Base-by-base conservation (phyloP, 164 flowering plant species). In the Sedum album region DNA sequence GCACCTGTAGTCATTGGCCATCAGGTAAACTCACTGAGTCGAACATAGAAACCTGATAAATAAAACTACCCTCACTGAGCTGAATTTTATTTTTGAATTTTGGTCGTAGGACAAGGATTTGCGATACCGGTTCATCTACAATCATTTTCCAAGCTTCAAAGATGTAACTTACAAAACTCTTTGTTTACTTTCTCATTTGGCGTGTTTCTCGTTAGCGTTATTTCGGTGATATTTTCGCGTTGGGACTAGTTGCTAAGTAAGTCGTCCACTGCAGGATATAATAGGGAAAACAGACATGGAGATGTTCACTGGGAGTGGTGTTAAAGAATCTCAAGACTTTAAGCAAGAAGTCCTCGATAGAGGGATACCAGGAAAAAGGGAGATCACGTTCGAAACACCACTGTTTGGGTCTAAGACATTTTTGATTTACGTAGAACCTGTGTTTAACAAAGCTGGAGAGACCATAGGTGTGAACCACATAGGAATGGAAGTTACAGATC, bases 401-500 rank as follows among this genome's bases (percentile, higher is more conserved):
- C 76, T 91, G 21, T 94, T 91, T 83, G 98, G 98, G 8, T 80
- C 85, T 33, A 94, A 94, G 71, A 94, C 98, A 48, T 94, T 94
- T 76, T 76, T 94, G 78, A 91, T 91, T 72, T 84, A 88, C 67
- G 98, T 91, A 36, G 96, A 88, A 76, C 98, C 98, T 55, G 98
- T 94, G 31, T 91, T 91, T 75, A 89, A 86, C 85, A 94, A 89
- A 77, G 76, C 89, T 25, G 95, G 92, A 64, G 98, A 94, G 65
- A 90, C 90, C n/a, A 88, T 94, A 71, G 98, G 98, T 68, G 83
- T 94, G 69, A 94, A 94, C 66, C 91, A 91, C 67, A 88, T 90
- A 89, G 98, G 97, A 66, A 94, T 94, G 98, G 98, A 94, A 33
- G 79, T 94, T 20, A 86, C 98, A 30, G 98, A 94, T 76, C 98